Base-by-base conservation (phyloP, 768 basidiomycete species). In the Rhizopogon vesiculosus region DNA sequence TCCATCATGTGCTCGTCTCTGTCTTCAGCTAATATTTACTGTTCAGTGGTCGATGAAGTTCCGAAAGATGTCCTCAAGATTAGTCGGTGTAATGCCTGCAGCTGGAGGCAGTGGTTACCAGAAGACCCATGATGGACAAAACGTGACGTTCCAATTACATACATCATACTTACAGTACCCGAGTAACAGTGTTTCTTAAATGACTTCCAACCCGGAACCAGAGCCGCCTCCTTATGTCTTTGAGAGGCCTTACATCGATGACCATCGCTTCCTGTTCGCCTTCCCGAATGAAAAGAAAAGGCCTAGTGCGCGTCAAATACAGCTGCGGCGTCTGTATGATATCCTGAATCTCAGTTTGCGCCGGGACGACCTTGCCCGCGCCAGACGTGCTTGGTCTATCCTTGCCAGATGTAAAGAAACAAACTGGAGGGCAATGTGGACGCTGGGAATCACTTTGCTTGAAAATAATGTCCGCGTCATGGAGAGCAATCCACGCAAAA, bases 341-440 rank as follows among this genome's bases (percentile, higher is more conserved):
- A 63, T 93, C 15, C 69, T 93, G 25, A 82, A 91, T 45, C 70
- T 92, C 41, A 84, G 76, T 60, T 73, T 93, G 31, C 87, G 89
- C 44, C 80, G 84, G 16, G 76, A 77, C 43, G 88, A 93, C 68
- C 70, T 82, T 54, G 63, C 66, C 43, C 77, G 86, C 41, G 91
- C 92, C 25, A 78, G 72, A 53, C 76, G 80, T 56, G 86, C 86
- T 7, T 93, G 91, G 88, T 73, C 79, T 22, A 84, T 93, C 39
- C 79, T 93, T 19, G 76, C 79, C 10, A 81, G 85, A 53, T 93
- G 91, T 68, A 85, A 85, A 62, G 91, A 93, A 74, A 70, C 91
- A 2, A 71, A 84, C 59, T 93, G 90, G 89, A 83, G 74, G 66
- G 62, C 72, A 9, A 76, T 89, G 68, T 93, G 91, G 90, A 78